A percentile compares a stretch with the other conserved stretches of the same genome.
Conservation (phyloP, 208 protist genomes). For the Plasmodiophora brassicae region DNA sequence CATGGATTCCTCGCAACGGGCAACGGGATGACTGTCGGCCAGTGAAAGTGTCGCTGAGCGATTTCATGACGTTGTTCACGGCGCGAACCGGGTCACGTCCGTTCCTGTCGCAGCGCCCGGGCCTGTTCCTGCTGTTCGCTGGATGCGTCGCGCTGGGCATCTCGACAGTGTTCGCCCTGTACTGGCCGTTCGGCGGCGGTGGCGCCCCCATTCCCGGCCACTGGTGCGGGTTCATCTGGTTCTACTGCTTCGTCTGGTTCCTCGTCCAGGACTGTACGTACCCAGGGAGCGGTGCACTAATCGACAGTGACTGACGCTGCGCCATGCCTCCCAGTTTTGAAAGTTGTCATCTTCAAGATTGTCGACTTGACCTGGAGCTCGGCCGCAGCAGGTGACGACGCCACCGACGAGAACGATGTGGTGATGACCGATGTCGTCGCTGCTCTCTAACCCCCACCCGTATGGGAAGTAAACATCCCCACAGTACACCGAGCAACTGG, state of each 20-base stretch:
- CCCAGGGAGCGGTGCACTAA: too few species aligned
- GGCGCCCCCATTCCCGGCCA: background rate
- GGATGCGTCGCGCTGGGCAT: background rate
- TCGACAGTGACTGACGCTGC: too few species aligned
- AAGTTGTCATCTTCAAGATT: too few species aligned
- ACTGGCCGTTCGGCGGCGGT: background rate
- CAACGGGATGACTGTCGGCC: background rate
- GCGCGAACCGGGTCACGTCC: background rate
- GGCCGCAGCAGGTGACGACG: too few species aligned
- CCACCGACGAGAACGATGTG: too few species aligned
- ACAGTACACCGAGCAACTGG: too few species aligned
- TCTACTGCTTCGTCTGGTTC: slow-evolving; percentile 25
- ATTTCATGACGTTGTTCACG: slow-evolving; percentile 18
- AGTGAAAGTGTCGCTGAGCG: slow-evolving; percentile 25
- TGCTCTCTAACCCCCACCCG: too few species aligned
- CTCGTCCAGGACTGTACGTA: background rate
- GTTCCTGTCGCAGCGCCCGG: background rate
- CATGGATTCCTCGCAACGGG: background rate
- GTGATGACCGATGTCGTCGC: too few species aligned
- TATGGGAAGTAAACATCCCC: too few species aligned
- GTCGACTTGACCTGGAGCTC: too few species aligned
- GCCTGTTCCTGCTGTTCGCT: background rate
- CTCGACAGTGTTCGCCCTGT: background rate
- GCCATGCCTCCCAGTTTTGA: too few species aligned
- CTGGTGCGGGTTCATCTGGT: background rate